Base-by-base conservation (phyloP, 176 grass and related monocot genomes). In the Luzula sylvatica region DNA sequence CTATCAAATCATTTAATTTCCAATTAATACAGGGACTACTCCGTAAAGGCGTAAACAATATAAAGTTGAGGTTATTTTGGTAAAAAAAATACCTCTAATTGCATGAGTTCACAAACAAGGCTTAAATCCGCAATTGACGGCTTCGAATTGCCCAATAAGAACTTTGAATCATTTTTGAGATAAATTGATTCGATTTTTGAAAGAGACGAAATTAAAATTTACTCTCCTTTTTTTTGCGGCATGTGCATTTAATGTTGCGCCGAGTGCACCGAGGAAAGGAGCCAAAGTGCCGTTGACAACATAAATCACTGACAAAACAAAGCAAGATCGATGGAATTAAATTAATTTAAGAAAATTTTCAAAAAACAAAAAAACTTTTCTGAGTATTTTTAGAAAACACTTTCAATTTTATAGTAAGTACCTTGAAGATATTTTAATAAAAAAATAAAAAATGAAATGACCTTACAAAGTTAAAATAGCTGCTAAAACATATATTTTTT, bases 81-180 rank as follows among this genome's bases (percentile, higher is more conserved):
- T 14, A n/a, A n/a, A n/a, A 61, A n/a, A n/a, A 56, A 14, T 86
- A 89, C 90, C 84, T 96, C 84, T 41, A 89, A 44, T 46, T 96
- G 81, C 81, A 82, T 89, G 53, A 96, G 83, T 65, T 96, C 90
- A 27, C 90, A 96, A 41, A 82, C 80, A 56, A 96, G 84, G 77
- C 84, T 82, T 43, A 96, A 77, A 67, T 96, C 84, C 35, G 84
- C 81, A 47, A 96, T 77, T 1, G 84, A 79, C 60, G 84, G 84
- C 48, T 72, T 73, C 15, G 59, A 79, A 17, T 38, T 86, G 47
- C 84, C 83, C 7, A 82, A 23, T 70, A 89, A 61, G 73, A 96
- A 96, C 32, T 83, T 78, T 6, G 74, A 38, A 20, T 79, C 61
- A n/a, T 76, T 75, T 53, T 81, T 83, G 30, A 94, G 79, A 78